Base-by-base conservation (phyloP, 345 rosid genomes). In the Kandelia obovata region DNA sequence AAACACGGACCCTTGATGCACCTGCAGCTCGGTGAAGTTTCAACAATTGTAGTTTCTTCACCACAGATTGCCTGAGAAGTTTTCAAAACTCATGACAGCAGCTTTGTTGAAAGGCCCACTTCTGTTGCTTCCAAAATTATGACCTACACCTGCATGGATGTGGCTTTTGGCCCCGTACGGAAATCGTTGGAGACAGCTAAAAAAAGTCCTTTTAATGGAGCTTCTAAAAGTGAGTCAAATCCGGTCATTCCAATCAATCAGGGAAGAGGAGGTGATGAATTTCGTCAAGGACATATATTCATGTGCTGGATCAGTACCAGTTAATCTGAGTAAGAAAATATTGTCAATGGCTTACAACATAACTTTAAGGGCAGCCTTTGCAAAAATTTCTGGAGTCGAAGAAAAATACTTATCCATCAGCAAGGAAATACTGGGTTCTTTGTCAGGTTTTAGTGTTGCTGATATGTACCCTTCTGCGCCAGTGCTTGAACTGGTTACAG, bases 381-480 rank as follows among this genome's bases (percentile, higher is more conserved):
- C 79, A 0, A 59, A 52, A 32, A 69, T 58, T 65, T 49, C 32
- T 49, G 59, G 59, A 1, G 72, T 46, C n/a, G 79, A 75, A 43
- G 75, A 77, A 55, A 31, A 62, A 25, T 75, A 75, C 68, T 31
- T 75, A 6, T 2, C 52, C 5, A 0, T 43, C 2, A 16, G n/a
- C 13, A 4, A 2, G 3, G 81, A 71, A 66, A 23, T 23, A 0
- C 1, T 8, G 6, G 27, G 30, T 20, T 32, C 32, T 28, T 19
- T 53, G 1, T 27, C 67, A 19, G 84, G 80, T n/a, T 74, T 83
- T 8, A 34, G 68, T 19, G 20, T 72, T 59, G 55, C 69, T n/a
- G 79, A 75, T 47, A 26, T 61, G 31, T 80, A 66, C 55, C 85
- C 88, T 58, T 84, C 88, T 0, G 6, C n/a, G 25, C 68, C 69